phyloP scores from a whole-genome alignment of 2,329 filamentous ascomycete genomes.

The Cercospora brassicicola region DNA sequence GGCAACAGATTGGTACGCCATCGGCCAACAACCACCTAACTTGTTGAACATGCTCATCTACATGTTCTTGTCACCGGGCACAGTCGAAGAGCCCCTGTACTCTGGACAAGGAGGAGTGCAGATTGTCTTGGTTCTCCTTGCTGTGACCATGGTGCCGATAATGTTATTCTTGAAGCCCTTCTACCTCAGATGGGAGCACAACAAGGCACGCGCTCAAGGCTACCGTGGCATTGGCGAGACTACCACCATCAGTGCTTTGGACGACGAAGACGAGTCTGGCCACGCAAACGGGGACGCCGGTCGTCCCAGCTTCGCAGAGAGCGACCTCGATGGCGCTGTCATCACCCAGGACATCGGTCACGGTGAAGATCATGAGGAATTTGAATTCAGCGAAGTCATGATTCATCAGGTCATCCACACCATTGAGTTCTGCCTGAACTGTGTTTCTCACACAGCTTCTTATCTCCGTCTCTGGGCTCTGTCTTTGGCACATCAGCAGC shows the following conservation, averaged over 20 bases:
- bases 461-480: conserved; percentile 98
- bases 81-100: conserved; percentile 72
- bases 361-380: conserved; percentile 85
- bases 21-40: conserved; percentile 71
- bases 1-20: conserved; percentile 79
- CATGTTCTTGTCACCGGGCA: conserved; percentile 94
- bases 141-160: conserved; percentile 82
- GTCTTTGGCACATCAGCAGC: conserved; percentile 95
- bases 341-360: conserved; percentile 75
- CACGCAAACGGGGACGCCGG: conserved; percentile 58
- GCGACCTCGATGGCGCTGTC: conserved; percentile 80
- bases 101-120: conserved; percentile 74
- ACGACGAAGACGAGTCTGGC: conserved; percentile 77
- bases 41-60: conserved; percentile 99
- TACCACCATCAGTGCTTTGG: conserved; percentile 82
- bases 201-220: conserved; percentile 79
- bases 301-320: conserved; percentile 66
- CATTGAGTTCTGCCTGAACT: conserved; percentile 98
- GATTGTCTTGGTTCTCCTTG: conserved; percentile 74
- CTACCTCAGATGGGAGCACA: conserved; percentile 92
- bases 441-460: conserved; percentile 96
- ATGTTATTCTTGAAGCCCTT: conserved; percentile 93
- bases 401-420: conserved; percentile 99
- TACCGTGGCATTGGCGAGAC: conserved; percentile 92
- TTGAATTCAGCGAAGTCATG: conserved; percentile 96